Evolutionary conservation across 2,329 filamentous ascomycete species (phyloP).

Genomic region (Phaeosphaeria sp.): DNA sequence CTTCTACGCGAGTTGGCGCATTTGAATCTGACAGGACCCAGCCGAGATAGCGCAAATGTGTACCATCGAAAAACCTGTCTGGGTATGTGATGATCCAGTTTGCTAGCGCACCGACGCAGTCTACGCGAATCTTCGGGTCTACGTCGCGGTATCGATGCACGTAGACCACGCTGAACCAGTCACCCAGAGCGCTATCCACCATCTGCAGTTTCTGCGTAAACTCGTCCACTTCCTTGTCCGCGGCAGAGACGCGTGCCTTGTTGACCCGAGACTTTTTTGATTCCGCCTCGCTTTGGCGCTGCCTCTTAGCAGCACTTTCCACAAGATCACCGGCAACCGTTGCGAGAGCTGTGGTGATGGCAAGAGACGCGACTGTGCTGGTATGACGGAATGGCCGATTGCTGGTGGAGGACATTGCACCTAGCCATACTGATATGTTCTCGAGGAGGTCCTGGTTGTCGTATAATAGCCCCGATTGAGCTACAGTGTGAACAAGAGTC

Average conservation of each 20-base stretch:
- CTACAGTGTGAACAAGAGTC: conserved; percentile 76
- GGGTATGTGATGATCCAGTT: conserved; percentile 87
- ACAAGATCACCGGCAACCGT: conserved; percentile 74
- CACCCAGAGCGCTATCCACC: conserved; percentile 75
- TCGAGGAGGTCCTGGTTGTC: conserved; percentile 78
- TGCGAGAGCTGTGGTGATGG: conserved; percentile 80
- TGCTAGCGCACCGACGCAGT: conserved; percentile 86
- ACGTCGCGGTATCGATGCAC: conserved; percentile 95
- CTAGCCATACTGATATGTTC: conserved; percentile 88
- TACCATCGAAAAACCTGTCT: conserved; percentile 86
- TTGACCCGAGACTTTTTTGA: conserved; percentile 76
- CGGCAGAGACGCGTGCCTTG: conserved; percentile 75
- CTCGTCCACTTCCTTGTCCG: conserved; percentile 75
- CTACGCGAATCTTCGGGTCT: conserved; percentile 84
- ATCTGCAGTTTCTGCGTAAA: conserved; percentile 72
- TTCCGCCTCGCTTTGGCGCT: conserved; percentile 80
- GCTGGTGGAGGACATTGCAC: conserved; percentile 85
- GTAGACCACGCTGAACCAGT: conserved; percentile 91
- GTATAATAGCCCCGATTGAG: conserved; percentile 83
- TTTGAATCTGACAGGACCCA: conserved; percentile 91
- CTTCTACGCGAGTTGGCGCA: conserved; percentile 78
- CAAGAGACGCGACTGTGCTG: conserved; percentile 81
- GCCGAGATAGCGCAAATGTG: conserved; percentile 90
- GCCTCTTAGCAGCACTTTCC: conserved; percentile 74
- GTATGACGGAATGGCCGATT: conserved; percentile 94